phyloP scores from a whole-genome alignment of 192 early-diverging fungal species.

The Neocallimastix lanati region DNA sequence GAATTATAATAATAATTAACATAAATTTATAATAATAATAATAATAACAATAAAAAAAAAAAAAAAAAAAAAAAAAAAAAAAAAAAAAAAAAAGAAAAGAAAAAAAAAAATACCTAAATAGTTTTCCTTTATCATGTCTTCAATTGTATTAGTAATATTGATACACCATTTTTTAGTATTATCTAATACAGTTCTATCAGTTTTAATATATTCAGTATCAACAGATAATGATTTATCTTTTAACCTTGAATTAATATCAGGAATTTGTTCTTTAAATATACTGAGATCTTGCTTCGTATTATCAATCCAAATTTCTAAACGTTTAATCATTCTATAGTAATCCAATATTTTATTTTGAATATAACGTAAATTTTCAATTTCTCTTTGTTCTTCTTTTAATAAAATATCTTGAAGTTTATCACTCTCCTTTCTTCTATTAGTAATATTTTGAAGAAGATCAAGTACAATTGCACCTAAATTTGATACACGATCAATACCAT shows the following conservation, averaged over 20 bases:
- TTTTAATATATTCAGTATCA: background rate
- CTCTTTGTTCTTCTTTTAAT: background rate
- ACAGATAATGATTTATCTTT: background rate
- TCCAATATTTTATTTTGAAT: background rate
- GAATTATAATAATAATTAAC: no score
- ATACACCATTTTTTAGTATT: background rate
- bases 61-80: no score
- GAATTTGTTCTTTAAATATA: background rate
- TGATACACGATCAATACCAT: background rate
- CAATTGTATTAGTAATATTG: background rate
- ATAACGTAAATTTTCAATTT: background rate
- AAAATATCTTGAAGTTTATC: background rate
- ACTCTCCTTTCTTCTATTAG: background rate
- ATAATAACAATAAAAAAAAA: no score
- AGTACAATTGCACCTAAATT: background rate
- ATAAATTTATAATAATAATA: no score
- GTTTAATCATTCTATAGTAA: background rate
- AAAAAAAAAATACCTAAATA: no score
- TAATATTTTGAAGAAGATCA: background rate
- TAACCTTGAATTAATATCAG: background rate
- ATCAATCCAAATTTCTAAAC: background rate
- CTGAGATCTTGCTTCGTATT: background rate
- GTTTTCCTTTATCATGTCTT: background rate
- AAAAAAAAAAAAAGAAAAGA: no score
- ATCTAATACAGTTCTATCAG: background rate